phyloP scores from a whole-genome alignment of 2,329 filamentous ascomycete species.

The Aspergillus quadricinctus region DNA sequence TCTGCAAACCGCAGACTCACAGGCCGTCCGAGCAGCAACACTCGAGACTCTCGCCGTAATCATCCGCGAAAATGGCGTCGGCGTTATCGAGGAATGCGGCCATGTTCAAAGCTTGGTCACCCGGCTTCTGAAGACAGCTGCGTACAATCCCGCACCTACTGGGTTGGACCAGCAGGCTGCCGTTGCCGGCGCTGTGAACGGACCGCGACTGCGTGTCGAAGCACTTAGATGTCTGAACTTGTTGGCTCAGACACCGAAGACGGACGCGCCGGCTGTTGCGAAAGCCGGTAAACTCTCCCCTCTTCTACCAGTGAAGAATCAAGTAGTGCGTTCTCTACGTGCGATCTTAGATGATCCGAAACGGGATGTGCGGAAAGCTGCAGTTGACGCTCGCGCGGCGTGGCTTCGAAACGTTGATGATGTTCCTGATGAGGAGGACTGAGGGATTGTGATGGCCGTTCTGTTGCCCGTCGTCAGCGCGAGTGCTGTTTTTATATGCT shows the following conservation, averaged over 20 bases:
- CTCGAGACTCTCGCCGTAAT: conserved; percentile 57
- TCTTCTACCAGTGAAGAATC: conserved; percentile 53
- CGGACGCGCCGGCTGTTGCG: conserved; percentile 20
- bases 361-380: conserved; percentile 58
- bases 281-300: conserved; percentile 34
- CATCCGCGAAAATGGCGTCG: conserved; percentile 53
- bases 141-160: conserved; percentile 15
- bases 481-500: background rate
- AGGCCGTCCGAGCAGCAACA: conserved; percentile 56
- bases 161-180: background rate
- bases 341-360: conserved; percentile 59
- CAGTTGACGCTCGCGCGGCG: conserved; percentile 56
- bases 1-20: conserved; percentile 42
- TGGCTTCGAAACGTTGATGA: conserved; percentile 58
- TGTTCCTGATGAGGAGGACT: conserved; percentile 54
- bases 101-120: conserved; percentile 56
- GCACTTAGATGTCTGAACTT: conserved; percentile 37
- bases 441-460: background rate
- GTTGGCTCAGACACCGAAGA: conserved; percentile 28
- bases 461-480: background rate
- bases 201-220: conserved; percentile 29
- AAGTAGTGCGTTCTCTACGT: conserved; percentile 54
- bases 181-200: conserved; percentile 14
- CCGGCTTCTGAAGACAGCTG: conserved; percentile 50
- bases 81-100: conserved; percentile 48